These are phyloP conservation scores for Tetradesmus obliquus DNA, from an alignment of 139 green algal species.

Conservation along the genomic window DNA sequence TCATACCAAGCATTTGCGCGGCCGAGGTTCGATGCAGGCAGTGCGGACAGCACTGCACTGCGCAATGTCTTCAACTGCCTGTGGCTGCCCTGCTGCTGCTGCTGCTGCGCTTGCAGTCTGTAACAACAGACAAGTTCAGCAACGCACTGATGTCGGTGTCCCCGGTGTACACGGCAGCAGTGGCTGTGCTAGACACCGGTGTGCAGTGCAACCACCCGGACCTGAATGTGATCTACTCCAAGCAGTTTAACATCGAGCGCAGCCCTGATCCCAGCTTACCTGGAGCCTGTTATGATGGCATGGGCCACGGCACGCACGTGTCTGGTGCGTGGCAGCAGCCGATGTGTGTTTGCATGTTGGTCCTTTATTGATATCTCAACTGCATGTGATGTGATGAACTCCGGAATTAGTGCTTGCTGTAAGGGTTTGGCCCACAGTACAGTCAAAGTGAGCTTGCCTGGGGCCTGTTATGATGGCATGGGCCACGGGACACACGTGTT, in stretches of 20 bases:
- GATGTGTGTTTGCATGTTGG: too few species aligned
- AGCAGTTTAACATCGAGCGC: not conserved
- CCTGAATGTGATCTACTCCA: not conserved
- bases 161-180: not conserved
- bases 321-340: not conserved
- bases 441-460: not conserved
- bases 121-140: not conserved
- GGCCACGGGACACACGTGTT: too few species aligned
- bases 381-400: too few species aligned
- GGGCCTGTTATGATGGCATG: slow-evolving; percentile 6
- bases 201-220: slow-evolving; percentile 14
- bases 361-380: too few species aligned
- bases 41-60: too few species aligned
- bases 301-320: slow-evolving; percentile 27
- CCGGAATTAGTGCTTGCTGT: too few species aligned
- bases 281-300: not conserved
- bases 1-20: too few species aligned
- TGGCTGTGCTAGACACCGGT: slow-evolving; percentile 15
- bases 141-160: not conserved
- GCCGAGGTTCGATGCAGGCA: too few species aligned
- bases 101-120: not conserved
- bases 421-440: too few species aligned
- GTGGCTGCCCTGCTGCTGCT: not conserved
- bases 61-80: not conserved
- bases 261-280: not conserved